Percentiles rank a stretch among this genome's conserved stretches.
Conservation (phyloP, 495 filamentous ascomycete species). For the Penicillium lagena region DNA sequence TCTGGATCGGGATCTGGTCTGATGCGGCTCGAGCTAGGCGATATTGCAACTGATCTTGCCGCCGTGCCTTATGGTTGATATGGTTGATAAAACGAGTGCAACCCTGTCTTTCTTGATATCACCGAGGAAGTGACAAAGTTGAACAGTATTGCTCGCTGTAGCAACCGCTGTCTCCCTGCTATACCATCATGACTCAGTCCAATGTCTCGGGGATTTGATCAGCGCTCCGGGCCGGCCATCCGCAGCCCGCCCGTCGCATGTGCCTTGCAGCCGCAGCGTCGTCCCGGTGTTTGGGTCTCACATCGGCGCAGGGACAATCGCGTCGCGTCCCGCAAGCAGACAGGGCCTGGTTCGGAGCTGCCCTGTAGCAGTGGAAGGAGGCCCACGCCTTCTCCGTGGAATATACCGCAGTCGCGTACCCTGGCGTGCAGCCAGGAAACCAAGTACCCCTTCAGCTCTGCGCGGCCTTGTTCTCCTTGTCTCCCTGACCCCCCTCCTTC, state of each 20-base stretch:
- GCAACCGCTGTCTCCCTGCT: neutral
- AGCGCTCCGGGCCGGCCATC: constrained; percentile 10
- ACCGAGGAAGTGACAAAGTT: too few relatives aligned
- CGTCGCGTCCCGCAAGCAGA: constrained; percentile 2
- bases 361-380: too few relatives aligned
- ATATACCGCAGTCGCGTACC: neutral
- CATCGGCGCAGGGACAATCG: constrained; percentile 3
- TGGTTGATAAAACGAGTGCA: too few relatives aligned
- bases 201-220: constrained; percentile 8
- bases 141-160: neutral
- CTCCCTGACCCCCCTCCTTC: neutral
- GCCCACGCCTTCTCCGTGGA: constrained; percentile 1
- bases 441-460: constrained; percentile 2
- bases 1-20: neutral
- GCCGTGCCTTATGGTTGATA: too few relatives aligned
- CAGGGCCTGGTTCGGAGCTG: neutral
- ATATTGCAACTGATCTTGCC: too few relatives aligned
- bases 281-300: constrained; percentile 8
- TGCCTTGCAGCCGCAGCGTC: constrained; percentile 15
- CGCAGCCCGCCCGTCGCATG: constrained; percentile 3
- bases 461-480: neutral
- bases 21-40: too few relatives aligned
- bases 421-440: neutral
- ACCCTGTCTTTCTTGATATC: too few relatives aligned
- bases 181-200: neutral